phyloP scores from a whole-genome alignment of 768 basidiomycete genomes.

The Cubamyces lactineus region DNA sequence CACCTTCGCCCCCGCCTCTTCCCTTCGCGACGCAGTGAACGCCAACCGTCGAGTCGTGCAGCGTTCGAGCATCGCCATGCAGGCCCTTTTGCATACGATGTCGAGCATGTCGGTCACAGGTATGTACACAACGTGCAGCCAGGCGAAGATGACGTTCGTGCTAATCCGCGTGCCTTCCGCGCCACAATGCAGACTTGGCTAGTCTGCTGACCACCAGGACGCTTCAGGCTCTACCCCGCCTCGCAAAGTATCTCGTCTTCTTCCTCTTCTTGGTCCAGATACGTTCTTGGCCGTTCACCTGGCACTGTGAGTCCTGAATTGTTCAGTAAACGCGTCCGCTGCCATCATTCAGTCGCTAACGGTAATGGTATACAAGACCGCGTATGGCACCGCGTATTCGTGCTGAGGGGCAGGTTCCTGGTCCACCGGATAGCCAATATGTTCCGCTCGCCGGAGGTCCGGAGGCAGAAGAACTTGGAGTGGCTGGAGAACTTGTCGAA shows the following conservation, averaged over 20 bases:
- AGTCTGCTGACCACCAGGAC: slow-evolving; percentile 19
- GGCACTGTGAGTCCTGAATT: slow-evolving; percentile 60
- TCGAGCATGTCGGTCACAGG: slow-evolving; percentile 14
- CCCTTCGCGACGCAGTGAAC: slow-evolving; percentile 1
- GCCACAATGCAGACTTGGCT: slow-evolving; percentile 14
- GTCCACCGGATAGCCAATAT: slow-evolving; percentile 40
- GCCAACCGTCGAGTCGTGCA: background rate
- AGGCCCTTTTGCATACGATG: slow-evolving; percentile 11
- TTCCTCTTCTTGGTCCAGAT: slow-evolving; percentile 59
- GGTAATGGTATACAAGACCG: slow-evolving; percentile 42
- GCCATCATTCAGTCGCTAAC: background rate
- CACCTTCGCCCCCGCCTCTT: background rate
- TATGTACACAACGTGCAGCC: background rate
- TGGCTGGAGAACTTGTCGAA: slow-evolving; percentile 56
- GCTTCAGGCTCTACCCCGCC: slow-evolving; percentile 9
- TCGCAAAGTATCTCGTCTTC: slow-evolving; percentile 46
- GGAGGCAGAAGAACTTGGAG: slow-evolving; percentile 32
- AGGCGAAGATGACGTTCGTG: background rate
- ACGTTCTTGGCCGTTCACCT: slow-evolving; percentile 64
- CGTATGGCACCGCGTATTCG: slow-evolving; percentile 53
- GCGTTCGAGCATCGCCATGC: slow-evolving; percentile 1
- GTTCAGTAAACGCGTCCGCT: slow-evolving; percentile 2
- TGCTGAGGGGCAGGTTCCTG: slow-evolving; percentile 38
- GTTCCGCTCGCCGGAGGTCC: slow-evolving; percentile 33
- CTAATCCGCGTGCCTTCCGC: background rate